phyloP scores from a whole-genome alignment of 805 yeast genomes.

The Grigorovia humatica region DNA sequence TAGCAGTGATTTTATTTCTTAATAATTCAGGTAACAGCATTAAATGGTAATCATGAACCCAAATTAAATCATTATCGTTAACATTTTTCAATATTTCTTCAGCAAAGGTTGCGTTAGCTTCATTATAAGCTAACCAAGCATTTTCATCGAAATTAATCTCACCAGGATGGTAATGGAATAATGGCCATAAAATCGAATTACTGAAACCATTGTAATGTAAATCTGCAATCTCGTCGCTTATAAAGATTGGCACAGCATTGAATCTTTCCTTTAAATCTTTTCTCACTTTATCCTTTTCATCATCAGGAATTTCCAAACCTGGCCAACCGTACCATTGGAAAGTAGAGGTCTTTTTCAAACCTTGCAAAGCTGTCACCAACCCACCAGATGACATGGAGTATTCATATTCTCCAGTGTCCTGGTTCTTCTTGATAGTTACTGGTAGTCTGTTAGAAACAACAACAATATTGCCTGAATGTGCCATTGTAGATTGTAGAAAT shows the following conservation, averaged over 20 bases:
- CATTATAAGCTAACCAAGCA: conserved; percentile 96
- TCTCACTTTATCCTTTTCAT: conserved; percentile 59
- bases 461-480: conserved; percentile 53
- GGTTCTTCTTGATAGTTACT: conserved; percentile 68
- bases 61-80: conserved; percentile 75
- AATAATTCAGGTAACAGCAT: conserved; percentile 91
- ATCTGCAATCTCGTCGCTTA: conserved; percentile 85
- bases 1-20: conserved; percentile 44
- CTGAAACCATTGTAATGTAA: conserved; percentile 94
- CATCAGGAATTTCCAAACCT: conserved; percentile 73
- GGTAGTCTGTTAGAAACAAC: conserved; percentile 95
- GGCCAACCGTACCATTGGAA: conserved; percentile 99
- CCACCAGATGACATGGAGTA: conserved; percentile 97
- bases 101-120: conserved; percentile 81
- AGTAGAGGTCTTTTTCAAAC: conserved; percentile 68
- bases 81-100: conserved; percentile 57
- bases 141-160: conserved; percentile 96
- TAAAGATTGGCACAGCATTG: conserved; percentile 81
- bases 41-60: conserved; percentile 97
- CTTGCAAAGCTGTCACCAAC: conserved; percentile 89
- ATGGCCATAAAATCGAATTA: conserved; percentile 93
- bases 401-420: conserved; percentile 51
- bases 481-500: not conserved
- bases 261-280: conserved; percentile 64
- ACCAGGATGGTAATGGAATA: conserved; percentile 98